Evolutionary conservation across 139 green algal species (phyloP).

Genomic region (Asterochloris sp.): DNA sequence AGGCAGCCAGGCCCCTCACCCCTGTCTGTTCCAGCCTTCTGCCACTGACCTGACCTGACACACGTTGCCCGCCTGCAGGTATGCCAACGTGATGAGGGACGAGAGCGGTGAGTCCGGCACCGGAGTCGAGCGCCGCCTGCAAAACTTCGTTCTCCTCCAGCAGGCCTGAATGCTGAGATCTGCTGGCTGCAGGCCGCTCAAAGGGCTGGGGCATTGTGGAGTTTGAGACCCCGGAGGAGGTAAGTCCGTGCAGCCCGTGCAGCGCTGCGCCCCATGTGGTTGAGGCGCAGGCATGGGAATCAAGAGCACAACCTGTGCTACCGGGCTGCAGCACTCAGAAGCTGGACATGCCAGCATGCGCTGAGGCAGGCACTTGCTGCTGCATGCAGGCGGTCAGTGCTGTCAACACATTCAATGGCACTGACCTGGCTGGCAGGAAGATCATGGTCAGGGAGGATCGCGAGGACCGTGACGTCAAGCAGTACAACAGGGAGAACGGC

Average conservation of each 20-base stretch:
- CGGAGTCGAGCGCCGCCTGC: background rate
- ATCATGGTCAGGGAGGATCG: constrained; percentile 92
- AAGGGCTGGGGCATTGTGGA: constrained; percentile 93
- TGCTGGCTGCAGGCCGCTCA: constrained; percentile 62
- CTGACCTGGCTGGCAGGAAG: constrained; percentile 78
- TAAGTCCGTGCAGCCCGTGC: constrained; percentile 12
- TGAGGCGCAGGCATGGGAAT: too few species aligned
- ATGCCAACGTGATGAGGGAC: constrained; percentile 85
- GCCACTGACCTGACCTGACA: background rate
- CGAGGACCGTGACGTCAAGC: constrained; percentile 92
- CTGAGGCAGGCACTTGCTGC: background rate
- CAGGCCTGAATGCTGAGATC: background rate
- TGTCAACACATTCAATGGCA: constrained; percentile 74
- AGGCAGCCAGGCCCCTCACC: too few species aligned
- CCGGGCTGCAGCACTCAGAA: too few species aligned
- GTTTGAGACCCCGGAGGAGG: constrained; percentile 83
- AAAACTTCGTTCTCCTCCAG: background rate
- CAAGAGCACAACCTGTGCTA: too few species aligned
- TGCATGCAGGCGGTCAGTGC: constrained; percentile 59
- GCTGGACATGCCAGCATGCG: too few species aligned
- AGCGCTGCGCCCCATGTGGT: too few species aligned
- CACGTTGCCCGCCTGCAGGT: constrained; percentile 41
- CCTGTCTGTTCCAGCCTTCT: constrained; percentile 26
- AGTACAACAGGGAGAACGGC: constrained; percentile 47
- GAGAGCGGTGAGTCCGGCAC: constrained; percentile 57